These are phyloP conservation scores for Dipodascus albidus DNA, from an alignment of 805 yeast genomes.

Conservation along the genomic window DNA sequence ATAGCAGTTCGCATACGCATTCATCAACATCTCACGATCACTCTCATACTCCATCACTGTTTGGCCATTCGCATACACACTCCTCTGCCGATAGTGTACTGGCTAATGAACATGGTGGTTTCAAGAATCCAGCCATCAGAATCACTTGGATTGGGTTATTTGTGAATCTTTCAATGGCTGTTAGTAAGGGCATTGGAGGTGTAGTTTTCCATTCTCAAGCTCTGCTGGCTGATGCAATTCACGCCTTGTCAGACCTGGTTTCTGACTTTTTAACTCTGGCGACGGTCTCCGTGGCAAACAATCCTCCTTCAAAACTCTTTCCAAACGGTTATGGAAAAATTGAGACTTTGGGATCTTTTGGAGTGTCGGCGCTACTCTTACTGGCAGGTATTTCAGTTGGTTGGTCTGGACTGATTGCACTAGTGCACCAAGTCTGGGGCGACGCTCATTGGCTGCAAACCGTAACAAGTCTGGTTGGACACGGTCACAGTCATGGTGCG, in stretches of 20 bases:
- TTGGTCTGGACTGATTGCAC: slow-evolving; percentile 31
- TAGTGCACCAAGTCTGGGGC: slow-evolving; percentile 3
- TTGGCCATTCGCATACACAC: slow-evolving; percentile 16
- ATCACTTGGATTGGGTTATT: slow-evolving; percentile 87
- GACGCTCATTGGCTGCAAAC: slow-evolving; percentile 60
- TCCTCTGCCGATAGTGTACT: slow-evolving; percentile 14
- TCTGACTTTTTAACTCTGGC: slow-evolving; percentile 83
- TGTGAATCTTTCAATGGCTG: slow-evolving; percentile 78
- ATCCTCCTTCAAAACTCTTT: slow-evolving; percentile 44
- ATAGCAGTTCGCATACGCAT: background rate
- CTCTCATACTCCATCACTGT: background rate
- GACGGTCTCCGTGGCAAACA: slow-evolving; percentile 68
- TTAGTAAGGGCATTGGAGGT: slow-evolving; percentile 82
- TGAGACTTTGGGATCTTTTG: slow-evolving; percentile 83
- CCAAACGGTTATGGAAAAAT: slow-evolving; percentile 91
- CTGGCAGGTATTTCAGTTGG: slow-evolving; percentile 90
- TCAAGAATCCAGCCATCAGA: slow-evolving; percentile 73
- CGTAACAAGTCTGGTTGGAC: slow-evolving; percentile 25
- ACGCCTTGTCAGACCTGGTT: slow-evolving; percentile 80
- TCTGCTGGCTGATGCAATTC: slow-evolving; percentile 86
- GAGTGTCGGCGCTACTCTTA: slow-evolving; percentile 72
- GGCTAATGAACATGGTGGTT: slow-evolving; percentile 22
- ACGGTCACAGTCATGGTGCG: slow-evolving; percentile 29
- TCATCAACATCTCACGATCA: background rate
- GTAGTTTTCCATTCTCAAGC: slow-evolving; percentile 93